phyloP scores from a whole-genome alignment of 2,329 filamentous ascomycete species.

The Fonsecaea monophora region DNA sequence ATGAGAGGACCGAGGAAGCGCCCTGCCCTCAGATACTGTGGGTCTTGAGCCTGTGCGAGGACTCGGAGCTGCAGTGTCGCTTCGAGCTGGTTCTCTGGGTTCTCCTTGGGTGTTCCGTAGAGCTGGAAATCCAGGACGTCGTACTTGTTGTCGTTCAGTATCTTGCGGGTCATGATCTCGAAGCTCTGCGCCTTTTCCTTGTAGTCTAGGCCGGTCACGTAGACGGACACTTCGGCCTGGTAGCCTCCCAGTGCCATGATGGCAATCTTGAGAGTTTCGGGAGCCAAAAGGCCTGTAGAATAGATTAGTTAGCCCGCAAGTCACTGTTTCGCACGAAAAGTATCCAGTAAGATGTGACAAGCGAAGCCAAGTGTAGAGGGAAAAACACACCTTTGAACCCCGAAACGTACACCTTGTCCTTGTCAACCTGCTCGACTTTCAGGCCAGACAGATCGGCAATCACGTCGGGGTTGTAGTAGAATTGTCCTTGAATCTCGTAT shows the following conservation, averaged over 20 bases:
- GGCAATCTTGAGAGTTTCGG: slow-evolving; percentile 58
- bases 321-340: too few relatives aligned
- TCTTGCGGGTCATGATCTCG: slow-evolving; percentile 48
- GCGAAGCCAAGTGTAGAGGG: slow-evolving; percentile 21
- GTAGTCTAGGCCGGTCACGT: slow-evolving; percentile 56
- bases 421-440: slow-evolving; percentile 44
- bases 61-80: slow-evolving; percentile 55
- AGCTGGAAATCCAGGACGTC: slow-evolving; percentile 58
- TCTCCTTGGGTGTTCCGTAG: slow-evolving; percentile 43
- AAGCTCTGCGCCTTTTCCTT: slow-evolving; percentile 47
- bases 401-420: slow-evolving; percentile 47
- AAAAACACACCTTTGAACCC: slow-evolving; percentile 47
- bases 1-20: slow-evolving; percentile 12
- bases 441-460: slow-evolving; percentile 51
- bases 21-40: not conserved
- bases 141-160: slow-evolving; percentile 48
- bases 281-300: slow-evolving; percentile 52
- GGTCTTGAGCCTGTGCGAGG: slow-evolving; percentile 47
- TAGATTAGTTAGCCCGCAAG: slow-evolving; percentile 24
- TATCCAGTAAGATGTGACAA: too few relatives aligned
- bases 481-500: slow-evolving; percentile 57
- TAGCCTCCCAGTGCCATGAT: slow-evolving; percentile 58
- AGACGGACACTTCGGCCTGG: slow-evolving; percentile 55
- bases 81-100: slow-evolving; percentile 50
- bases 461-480: slow-evolving; percentile 55